Evolutionary conservation across 2,329 filamentous ascomycete genomes (phyloP).

Genomic region (Neofusicoccum kwambonambiense): DNA sequence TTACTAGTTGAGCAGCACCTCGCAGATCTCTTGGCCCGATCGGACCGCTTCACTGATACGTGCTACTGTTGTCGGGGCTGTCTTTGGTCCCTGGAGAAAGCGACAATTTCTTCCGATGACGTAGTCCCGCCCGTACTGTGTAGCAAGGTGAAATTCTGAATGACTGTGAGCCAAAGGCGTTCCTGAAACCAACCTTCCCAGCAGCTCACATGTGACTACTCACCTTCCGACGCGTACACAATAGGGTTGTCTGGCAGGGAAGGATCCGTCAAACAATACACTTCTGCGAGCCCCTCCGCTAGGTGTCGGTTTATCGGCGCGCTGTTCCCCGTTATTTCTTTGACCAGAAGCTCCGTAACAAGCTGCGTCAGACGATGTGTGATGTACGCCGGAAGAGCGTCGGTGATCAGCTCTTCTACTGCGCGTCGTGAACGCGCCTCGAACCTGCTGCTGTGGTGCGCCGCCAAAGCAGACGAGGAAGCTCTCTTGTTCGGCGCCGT

Average conservation of each 20-base stretch:
- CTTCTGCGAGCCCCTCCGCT: conserved; percentile 69
- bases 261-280: conserved; percentile 72
- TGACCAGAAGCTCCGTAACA: conserved; percentile 64
- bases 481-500: conserved; percentile 49
- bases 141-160: conserved; percentile 67
- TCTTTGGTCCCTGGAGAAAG: conserved; percentile 72
- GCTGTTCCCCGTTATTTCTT: conserved; percentile 64
- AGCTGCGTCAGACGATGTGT: conserved; percentile 64
- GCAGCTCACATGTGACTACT: neutral
- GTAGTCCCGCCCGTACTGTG: conserved; percentile 70
- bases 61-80: conserved; percentile 59
- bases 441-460: conserved; percentile 56
- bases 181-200: neutral
- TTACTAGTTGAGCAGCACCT: conserved; percentile 71
- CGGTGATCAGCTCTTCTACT: conserved; percentile 60
- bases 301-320: conserved; percentile 61
- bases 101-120: conserved; percentile 73
- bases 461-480: conserved; percentile 21
- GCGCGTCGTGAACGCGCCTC: conserved; percentile 59
- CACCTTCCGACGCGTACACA: conserved; percentile 70
- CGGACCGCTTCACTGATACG: conserved; percentile 61
- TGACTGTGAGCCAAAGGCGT: neutral
- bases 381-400: conserved; percentile 69
- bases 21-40: conserved; percentile 64
- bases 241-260: conserved; percentile 69